These are phyloP conservation scores for Tilletia setariae DNA, from an alignment of 1,284 basidiomycete species.

Conservation along the genomic window DNA sequence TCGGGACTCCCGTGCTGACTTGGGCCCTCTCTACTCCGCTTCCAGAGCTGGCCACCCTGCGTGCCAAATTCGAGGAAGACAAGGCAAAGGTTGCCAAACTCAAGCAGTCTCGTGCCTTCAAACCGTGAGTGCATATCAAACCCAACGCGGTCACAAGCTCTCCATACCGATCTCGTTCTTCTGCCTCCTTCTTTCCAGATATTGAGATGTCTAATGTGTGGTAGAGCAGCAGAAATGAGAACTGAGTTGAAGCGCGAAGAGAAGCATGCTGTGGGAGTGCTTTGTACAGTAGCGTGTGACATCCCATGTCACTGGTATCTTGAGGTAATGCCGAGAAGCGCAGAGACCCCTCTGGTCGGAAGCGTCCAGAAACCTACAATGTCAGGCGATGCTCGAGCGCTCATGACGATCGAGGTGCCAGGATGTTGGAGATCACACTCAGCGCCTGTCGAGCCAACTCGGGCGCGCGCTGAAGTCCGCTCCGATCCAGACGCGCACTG, in stretches of 20 bases:
- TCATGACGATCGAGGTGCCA: background rate
- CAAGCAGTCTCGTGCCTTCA: slow-evolving; percentile 44
- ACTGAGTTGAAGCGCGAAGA: background rate
- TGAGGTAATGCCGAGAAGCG: no score
- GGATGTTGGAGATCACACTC: background rate
- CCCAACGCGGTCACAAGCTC: no score
- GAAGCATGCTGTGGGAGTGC: background rate
- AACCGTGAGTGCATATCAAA: slow-evolving; percentile 31
- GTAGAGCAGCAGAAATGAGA: no score
- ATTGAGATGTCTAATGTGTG: no score
- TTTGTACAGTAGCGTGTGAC: background rate
- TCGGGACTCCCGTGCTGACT: background rate
- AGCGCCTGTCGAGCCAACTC: slow-evolving; percentile 14
- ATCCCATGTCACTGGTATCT: background rate
- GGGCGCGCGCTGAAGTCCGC: slow-evolving; percentile 6
- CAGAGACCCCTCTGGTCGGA: no score
- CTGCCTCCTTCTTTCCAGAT: background rate
- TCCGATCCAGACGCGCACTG: slow-evolving; percentile 15
- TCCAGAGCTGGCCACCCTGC: slow-evolving; percentile 39
- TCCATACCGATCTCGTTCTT: no score
- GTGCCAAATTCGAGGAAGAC: slow-evolving; percentile 49
- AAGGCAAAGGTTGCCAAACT: slow-evolving; percentile 43
- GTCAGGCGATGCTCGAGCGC: no score
- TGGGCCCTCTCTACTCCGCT: background rate
- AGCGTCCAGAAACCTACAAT: no score